Evolutionary conservation across 106 monocot species (phyloP).

Genomic region (Gastrodia elata): DNA sequence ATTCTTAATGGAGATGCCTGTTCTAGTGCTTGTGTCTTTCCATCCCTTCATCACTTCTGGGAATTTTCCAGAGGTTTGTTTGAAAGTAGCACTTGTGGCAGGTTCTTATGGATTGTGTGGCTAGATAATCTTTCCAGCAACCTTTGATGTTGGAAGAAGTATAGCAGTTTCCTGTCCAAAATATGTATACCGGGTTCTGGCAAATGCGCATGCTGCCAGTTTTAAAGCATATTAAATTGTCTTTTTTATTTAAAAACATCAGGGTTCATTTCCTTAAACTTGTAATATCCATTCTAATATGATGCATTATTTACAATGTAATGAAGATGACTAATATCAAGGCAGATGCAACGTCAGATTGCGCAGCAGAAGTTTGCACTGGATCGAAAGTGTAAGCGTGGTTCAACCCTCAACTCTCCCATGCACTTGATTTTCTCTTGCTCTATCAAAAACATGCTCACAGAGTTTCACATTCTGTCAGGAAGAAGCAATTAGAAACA

Average conservation of each 20-base stretch:
- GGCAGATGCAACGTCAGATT: background rate
- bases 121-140: too few species aligned
- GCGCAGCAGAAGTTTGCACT: background rate
- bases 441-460: background rate
- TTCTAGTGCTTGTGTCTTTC: too few species aligned
- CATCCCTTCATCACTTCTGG: too few species aligned
- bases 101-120: too few species aligned
- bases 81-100: too few species aligned
- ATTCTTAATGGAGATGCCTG: too few species aligned
- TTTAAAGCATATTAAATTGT: background rate
- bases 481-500: background rate
- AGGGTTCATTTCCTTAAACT: background rate
- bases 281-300: background rate
- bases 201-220: background rate
- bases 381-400: conserved; percentile 1
- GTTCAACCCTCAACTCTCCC: background rate
- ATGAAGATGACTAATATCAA: conserved; percentile 5
- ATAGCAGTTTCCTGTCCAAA: too few species aligned
- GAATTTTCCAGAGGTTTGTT: too few species aligned
- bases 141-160: too few species aligned
- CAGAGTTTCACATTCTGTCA: background rate
- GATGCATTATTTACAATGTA: background rate
- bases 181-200: too few species aligned
- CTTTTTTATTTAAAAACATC: background rate
- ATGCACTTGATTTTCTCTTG: background rate